Evolutionary conservation across 495 filamentous ascomycete genomes (phyloP), one percentile per base, ranked within the genome.

Genomic region (Hyaloscypha hepaticicola): DNA sequence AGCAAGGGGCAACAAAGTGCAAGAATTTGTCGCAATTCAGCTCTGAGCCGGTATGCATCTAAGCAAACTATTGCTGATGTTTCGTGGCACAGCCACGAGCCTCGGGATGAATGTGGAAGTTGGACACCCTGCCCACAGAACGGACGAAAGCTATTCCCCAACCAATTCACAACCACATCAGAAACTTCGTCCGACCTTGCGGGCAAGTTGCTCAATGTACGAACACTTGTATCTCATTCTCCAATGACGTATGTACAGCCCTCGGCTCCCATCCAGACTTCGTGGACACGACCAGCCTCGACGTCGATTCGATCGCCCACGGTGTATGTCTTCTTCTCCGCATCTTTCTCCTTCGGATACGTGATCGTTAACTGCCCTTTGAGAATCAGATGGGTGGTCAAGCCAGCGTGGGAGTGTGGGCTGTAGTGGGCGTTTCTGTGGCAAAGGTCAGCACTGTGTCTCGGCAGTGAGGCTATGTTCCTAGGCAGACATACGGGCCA

Each of bases 231-330:
- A 16, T 45, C 4, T 77, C 73, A 92, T 73, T 92, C 90, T 22
- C 92, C 92, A 75, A 95, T 92, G 24, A 94, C 89, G 79, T 91
- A 92, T 45, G 90, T 92, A 76, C 92, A 96, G 0, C 92, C 92
- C 60, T 87, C 79, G 1, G 72, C 45, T 0, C 92, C 91, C 67
- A 93, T 86, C 92, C 91, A 95, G 22, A 95, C 90, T 79, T 95
- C 91, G 76, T 95, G 92, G 11, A 85, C 61, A 50, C 85, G 83
- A 0, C 81, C 80, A 1, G 89, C 88, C 8, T 88, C 88, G 3
- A 96, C 90, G 76, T 94, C 90, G n/a, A 95, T 72, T 61, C 91
- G 78, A 16, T 81, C 84, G 0, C 91, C 91, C 2, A 79, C 79
- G 0, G 83, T 82, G 71, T 89, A 90, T 2, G 87, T 92, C 72